Evolutionary conservation across 2,329 filamentous ascomycete genomes (phyloP), one percentile per base, ranked within the genome.

Genomic region (Hysterium pulicare): DNA sequence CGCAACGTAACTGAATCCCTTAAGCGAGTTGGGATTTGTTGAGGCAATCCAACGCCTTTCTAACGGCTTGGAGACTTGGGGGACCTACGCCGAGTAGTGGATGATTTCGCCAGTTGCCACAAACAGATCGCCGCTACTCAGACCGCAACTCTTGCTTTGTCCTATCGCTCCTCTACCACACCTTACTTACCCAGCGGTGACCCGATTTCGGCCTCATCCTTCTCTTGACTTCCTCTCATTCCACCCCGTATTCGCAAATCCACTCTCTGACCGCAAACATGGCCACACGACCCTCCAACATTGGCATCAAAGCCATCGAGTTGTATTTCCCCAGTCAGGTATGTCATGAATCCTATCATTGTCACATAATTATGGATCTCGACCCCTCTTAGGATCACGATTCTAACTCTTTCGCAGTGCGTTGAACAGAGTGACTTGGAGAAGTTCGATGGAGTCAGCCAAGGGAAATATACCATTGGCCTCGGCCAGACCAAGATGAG

Each of bases 401-500:
- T 19, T 33, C 48, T 57, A 47, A 53, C 47, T 31, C 23, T 33
- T 3, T 41, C 40, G 13, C 66, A 76, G 73, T 76, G 73, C 55
- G 73, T 76, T 51, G 73, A 76, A 59, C 73, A 76, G 62, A 55
- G 69, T 49, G 73, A 76, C 55, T 71, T 76, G 47, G 73, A 76
- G 61, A 74, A 74, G 64, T 76, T 75, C 67, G 73, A 76, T 72
- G 73, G 73, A 63, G 72, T 76, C 46, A 66, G 65, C 45, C 55
- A 62, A 46, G 73, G 73, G 56, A 76, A 76, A 56, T 76, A 76
- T 67, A 76, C 73, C 40, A 76, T 76, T 65, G 73, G 73, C 46
- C 71, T 76, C 47, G 73, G 73, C 55, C 73, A 76, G 68, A 76
- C 73, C 51, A 74, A 72, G 61, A 76, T 76, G 73, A 73, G 71